Evolutionary conservation across 176 grass and related monocot species (phyloP), one percentile per base, ranked within the genome.

Genomic region (Aegilops longissima): DNA sequence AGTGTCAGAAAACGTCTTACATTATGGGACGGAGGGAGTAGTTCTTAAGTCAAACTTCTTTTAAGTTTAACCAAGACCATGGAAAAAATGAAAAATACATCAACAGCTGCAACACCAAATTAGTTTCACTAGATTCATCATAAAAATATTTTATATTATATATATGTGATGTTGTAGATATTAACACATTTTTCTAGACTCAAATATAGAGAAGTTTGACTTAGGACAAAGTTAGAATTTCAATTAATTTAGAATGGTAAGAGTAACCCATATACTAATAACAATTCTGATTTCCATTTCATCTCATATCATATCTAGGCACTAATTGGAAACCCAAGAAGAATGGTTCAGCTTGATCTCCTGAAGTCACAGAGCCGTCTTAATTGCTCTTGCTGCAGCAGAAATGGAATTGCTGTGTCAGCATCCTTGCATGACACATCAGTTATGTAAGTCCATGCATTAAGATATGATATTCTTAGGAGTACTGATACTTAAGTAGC

Each of bases 291-390:
- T 56, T 90, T 76, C 72, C 62, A 77, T 80, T 64, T 44, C 31
- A 79, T 79, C 65, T 86, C 5, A 61, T 59, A 21, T 59, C 54
- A 20, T 59, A 54, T 83, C 18, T 77, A 97, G 95, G 93, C 86
- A 56, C 80, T 98, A 86, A 95, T 98, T 81, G 96, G 96, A 70
- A 90, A 95, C 81, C 90, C 93, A 82, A 94, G 96, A 78, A 92
- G 86, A 91, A 90, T 83, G 80, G 90, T 98, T 84, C 96, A 98
- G 80, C 85, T 95, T 80, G 93, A 95, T 95, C 94, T 98, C 45
- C 67, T 95, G 35, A 95, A 94, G 88, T 69, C 88, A 30, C 85
- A 87, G 16, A 81, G 66, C 63, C 87, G 91, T 92, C 84, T 95
- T 83, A 81, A 79, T 38, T 95, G 95, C 81, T 87, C 84, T 91